phyloP scores from a whole-genome alignment of 2,329 filamentous ascomycete species.

The Claviceps capensis region DNA sequence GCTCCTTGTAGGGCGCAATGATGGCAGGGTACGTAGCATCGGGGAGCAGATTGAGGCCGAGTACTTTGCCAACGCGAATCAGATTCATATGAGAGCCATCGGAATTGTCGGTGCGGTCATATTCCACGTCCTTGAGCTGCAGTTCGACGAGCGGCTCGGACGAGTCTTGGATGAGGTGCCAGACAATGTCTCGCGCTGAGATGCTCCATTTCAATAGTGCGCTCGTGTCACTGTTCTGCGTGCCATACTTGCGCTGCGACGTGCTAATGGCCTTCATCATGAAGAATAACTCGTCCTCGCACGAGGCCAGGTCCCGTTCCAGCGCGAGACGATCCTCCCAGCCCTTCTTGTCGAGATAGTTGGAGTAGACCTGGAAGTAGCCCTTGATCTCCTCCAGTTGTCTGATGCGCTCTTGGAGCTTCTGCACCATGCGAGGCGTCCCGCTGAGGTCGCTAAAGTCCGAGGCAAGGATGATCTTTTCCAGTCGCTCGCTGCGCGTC shows the following conservation, averaged over 20 bases:
- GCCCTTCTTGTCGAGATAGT: slow-evolving; percentile 71
- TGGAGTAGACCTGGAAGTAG: slow-evolving; percentile 86
- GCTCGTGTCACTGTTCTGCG: slow-evolving; percentile 52
- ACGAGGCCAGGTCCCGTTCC: slow-evolving; percentile 75
- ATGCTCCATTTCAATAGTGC: slow-evolving; percentile 86
- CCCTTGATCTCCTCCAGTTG: slow-evolving; percentile 94
- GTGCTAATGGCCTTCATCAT: slow-evolving; percentile 99
- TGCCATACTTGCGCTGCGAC: slow-evolving; percentile 76
- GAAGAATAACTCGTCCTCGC: slow-evolving; percentile 96
- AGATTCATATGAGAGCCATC: slow-evolving; percentile 94
- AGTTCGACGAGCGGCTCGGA: slow-evolving; percentile 84
- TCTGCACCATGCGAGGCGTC: slow-evolving; percentile 82
- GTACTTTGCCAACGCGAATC: slow-evolving; percentile 75
- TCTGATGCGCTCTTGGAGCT: slow-evolving; percentile 80
- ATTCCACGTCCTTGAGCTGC: slow-evolving; percentile 79
- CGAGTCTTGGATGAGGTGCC: slow-evolving; percentile 83
- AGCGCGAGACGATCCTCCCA: slow-evolving; percentile 86
- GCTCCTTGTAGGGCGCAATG: slow-evolving; percentile 76
- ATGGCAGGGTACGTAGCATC: slow-evolving; percentile 94
- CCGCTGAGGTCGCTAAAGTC: slow-evolving; percentile 96
- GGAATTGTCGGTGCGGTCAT: slow-evolving; percentile 90
- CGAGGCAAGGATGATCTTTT: slow-evolving; percentile 97
- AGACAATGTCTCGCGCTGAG: slow-evolving; percentile 87
- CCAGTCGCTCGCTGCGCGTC: slow-evolving; percentile 84
- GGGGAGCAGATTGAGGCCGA: slow-evolving; percentile 77